Conservation (phyloP, 2,329 filamentous ascomycete genomes). For the Calonectria naviculata region DNA sequence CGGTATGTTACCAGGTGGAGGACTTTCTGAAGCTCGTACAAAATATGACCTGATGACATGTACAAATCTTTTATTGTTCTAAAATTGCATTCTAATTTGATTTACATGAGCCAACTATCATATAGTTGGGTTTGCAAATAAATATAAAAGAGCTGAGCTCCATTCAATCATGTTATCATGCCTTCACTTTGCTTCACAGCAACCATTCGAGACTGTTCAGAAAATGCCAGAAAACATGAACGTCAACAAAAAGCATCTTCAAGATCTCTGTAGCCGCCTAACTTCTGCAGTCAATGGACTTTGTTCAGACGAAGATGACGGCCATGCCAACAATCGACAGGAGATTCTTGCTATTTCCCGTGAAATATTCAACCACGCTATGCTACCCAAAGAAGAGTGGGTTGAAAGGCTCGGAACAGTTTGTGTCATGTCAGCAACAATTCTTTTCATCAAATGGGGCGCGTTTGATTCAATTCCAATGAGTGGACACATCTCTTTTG, state of each 20-base stretch:
- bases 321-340: neutral
- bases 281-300: neutral
- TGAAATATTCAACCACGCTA: conserved; percentile 9
- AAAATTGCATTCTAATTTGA: neutral
- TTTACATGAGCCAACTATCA: neutral
- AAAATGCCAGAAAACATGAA: neutral
- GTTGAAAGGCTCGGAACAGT: neutral
- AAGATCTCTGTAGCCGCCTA: neutral
- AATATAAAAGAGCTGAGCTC: neutral
- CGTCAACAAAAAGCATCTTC: neutral
- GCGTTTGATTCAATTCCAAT: conserved; percentile 45
- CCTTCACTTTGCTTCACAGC: too few relatives aligned
- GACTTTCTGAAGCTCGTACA: neutral
- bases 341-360: conserved; percentile 3
- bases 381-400: conserved; percentile 18
- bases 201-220: neutral
- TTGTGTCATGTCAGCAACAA: conserved; percentile 32
- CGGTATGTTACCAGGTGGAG: neutral
- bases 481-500: conserved; percentile 39
- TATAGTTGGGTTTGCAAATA: neutral
- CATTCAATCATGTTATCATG: neutral
- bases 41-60: neutral
- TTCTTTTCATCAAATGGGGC: conserved; percentile 46
- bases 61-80: neutral
- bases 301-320: neutral